These are phyloP conservation scores for Lenzites betulinus DNA, from an alignment of 768 basidiomycete genomes.

Conservation along the genomic window DNA sequence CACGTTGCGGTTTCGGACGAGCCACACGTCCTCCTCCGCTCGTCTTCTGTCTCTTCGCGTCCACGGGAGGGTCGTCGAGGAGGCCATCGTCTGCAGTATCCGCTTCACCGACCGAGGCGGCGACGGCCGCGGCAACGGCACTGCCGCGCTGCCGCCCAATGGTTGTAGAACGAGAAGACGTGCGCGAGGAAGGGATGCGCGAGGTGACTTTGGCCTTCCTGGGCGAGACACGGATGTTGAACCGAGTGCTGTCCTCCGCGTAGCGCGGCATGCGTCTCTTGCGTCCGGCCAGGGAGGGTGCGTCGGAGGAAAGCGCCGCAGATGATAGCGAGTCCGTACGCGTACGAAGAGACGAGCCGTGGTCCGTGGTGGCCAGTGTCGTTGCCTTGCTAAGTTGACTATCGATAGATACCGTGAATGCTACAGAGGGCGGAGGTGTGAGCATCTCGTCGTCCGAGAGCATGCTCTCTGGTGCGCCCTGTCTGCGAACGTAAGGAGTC, in stretches of 20 bases:
- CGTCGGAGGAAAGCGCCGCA: slow-evolving; percentile 18
- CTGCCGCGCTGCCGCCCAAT: slow-evolving; percentile 3
- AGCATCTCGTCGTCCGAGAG: slow-evolving; percentile 17
- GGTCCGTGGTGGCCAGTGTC: slow-evolving; percentile 33
- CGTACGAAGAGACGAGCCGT: slow-evolving; percentile 33
- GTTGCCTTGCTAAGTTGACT: slow-evolving; percentile 28
- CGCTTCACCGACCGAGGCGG: neutral
- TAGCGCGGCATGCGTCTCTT: slow-evolving; percentile 30
- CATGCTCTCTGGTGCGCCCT: neutral
- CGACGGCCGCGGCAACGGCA: neutral
- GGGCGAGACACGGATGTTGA: slow-evolving; percentile 11
- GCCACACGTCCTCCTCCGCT: neutral
- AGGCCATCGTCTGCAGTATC: neutral
- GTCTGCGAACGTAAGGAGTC: slow-evolving; percentile 46
- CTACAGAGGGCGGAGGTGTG: slow-evolving; percentile 23
- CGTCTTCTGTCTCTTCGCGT: slow-evolving; percentile 21
- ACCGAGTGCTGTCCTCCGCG: slow-evolving; percentile 13
- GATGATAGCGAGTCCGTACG: slow-evolving; percentile 29
- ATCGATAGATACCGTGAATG: slow-evolving; percentile 26
- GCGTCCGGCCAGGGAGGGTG: slow-evolving; percentile 25
- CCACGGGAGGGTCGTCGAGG: slow-evolving; percentile 7
- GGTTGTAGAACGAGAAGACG: slow-evolving; percentile 2
- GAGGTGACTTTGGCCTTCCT: slow-evolving; percentile 8
- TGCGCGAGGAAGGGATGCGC: neutral
- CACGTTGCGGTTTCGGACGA: slow-evolving; percentile 9